Percentiles rank a stretch among this genome's conserved stretches.
phyloP scores from a whole-genome alignment of 352 stramenopile genomes.

The Phytophthora aleatoria region DNA sequence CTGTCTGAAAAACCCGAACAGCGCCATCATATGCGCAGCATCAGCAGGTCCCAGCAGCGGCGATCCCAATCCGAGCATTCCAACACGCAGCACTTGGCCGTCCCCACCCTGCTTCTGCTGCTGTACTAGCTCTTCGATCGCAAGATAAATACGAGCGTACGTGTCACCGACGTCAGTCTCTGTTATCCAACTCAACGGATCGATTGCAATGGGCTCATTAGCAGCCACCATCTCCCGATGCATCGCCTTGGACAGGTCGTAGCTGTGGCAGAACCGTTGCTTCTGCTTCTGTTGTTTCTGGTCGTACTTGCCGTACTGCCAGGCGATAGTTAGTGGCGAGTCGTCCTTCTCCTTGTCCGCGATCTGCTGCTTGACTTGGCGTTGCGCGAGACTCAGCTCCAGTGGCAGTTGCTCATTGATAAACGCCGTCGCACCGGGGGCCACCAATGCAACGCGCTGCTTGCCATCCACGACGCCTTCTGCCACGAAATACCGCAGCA shows the following conservation, averaged over 20 bases:
- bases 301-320: slow-evolving; percentile 78
- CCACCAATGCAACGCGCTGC: slow-evolving; percentile 44
- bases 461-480: slow-evolving; percentile 51
- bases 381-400: slow-evolving; percentile 71
- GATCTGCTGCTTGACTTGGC: slow-evolving; percentile 67
- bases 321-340: slow-evolving; percentile 61
- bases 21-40: slow-evolving; percentile 44
- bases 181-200: slow-evolving; percentile 18
- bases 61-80: slow-evolving; percentile 49
- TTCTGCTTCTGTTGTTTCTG: slow-evolving; percentile 12
- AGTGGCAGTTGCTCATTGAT: slow-evolving; percentile 49
- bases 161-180: slow-evolving; percentile 8
- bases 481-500: slow-evolving; percentile 70
- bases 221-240: slow-evolving; percentile 49
- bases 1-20: slow-evolving; percentile 44
- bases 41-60: slow-evolving; percentile 40
- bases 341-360: slow-evolving; percentile 12
- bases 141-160: slow-evolving; percentile 39
- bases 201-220: slow-evolving; percentile 44
- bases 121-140: slow-evolving; percentile 30
- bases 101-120: slow-evolving; percentile 6
- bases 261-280: slow-evolving; percentile 75
- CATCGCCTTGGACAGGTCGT: slow-evolving; percentile 69
- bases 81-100: slow-evolving; percentile 48
- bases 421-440: slow-evolving; percentile 46